Percentiles rank a stretch among this genome's conserved stretches.
Conservation (phyloP, 177 flowering plant species). For the Vitis hybrid region DNA sequence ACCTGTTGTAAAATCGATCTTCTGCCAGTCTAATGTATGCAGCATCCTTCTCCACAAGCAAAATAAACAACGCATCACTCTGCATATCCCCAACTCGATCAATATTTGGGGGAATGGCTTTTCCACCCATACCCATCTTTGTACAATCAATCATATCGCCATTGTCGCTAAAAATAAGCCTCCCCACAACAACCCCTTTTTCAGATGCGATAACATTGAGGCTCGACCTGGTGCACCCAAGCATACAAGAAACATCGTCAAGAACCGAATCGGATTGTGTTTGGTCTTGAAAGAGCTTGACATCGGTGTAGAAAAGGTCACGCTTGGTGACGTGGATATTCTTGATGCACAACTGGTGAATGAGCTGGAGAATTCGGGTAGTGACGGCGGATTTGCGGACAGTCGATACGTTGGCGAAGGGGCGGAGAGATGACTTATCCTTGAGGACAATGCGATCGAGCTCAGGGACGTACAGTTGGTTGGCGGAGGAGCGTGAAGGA, state of each 20-base stretch:
- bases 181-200: slow-evolving; percentile 93
- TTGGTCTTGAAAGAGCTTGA: slow-evolving; percentile 91
- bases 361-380: slow-evolving; percentile 61
- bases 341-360: slow-evolving; percentile 76
- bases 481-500: slow-evolving; percentile 78
- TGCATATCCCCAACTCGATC: slow-evolving; percentile 89
- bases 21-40: slow-evolving; percentile 93
- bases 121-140: slow-evolving; percentile 97
- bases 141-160: slow-evolving; percentile 98
- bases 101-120: slow-evolving; percentile 95
- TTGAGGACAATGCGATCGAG: slow-evolving; percentile 93
- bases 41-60: slow-evolving; percentile 95
- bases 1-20: slow-evolving; percentile 89
- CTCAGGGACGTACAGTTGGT: slow-evolving; percentile 95
- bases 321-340: slow-evolving; percentile 93
- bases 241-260: slow-evolving; percentile 88
- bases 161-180: slow-evolving; percentile 78
- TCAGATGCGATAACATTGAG: slow-evolving; percentile 90
- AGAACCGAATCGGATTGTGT: slow-evolving; percentile 79
- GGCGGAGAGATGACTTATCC: slow-evolving; percentile 70
- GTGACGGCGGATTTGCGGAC: slow-evolving; percentile 90
- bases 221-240: slow-evolving; percentile 89
- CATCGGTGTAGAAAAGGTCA: slow-evolving; percentile 95
- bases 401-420: slow-evolving; percentile 62
- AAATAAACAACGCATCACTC: slow-evolving; percentile 87